These are phyloP conservation scores for Wallemia hederae DNA, from an alignment of 1,284 basidiomycete species.

Conservation along the genomic window DNA sequence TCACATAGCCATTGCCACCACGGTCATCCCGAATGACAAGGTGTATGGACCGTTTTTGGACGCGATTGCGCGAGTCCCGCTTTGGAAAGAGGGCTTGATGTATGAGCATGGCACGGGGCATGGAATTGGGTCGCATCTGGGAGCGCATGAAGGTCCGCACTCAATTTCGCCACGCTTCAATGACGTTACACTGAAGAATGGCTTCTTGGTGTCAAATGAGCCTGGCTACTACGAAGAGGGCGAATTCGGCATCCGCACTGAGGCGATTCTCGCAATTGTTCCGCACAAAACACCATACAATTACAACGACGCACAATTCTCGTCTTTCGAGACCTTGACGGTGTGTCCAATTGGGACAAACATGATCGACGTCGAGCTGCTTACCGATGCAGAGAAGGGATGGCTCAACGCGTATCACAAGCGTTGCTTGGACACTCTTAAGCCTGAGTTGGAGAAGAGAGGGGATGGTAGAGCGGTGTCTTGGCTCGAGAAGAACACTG, in stretches of 20 bases:
- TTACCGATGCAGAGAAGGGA: constrained; percentile 33
- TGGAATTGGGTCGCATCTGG: constrained; percentile 70
- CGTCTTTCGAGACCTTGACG: constrained; percentile 58
- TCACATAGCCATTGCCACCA: constrained; percentile 66
- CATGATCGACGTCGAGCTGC: constrained; percentile 35
- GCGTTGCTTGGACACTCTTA: constrained; percentile 45
- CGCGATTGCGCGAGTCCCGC: constrained; percentile 44
- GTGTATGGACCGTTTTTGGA: constrained; percentile 43
- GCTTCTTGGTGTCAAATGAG: constrained; percentile 77
- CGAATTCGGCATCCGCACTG: constrained; percentile 71
- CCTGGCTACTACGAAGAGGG: constrained; percentile 88
- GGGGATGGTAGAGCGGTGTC: constrained; percentile 35
- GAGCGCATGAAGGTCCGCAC: constrained; percentile 80
- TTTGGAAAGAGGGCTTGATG: constrained; percentile 71
- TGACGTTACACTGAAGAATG: constrained; percentile 36
- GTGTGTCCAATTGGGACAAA: constrained; percentile 59
- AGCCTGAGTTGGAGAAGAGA: constrained; percentile 28
- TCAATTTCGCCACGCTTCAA: constrained; percentile 45
- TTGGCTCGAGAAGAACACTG: constrained; percentile 43
- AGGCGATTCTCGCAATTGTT: constrained; percentile 52
- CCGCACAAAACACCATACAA: constrained; percentile 44
- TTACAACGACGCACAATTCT: constrained; percentile 54
- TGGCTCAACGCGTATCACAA: constrained; percentile 73
- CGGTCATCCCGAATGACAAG: constrained; percentile 61
- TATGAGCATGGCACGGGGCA: constrained; percentile 25